Percentiles rank a stretch among this genome's conserved stretches.
Evolutionary conservation across 2,329 filamentous ascomycete species (phyloP).

Genomic region (Chaetothyriales sp.): DNA sequence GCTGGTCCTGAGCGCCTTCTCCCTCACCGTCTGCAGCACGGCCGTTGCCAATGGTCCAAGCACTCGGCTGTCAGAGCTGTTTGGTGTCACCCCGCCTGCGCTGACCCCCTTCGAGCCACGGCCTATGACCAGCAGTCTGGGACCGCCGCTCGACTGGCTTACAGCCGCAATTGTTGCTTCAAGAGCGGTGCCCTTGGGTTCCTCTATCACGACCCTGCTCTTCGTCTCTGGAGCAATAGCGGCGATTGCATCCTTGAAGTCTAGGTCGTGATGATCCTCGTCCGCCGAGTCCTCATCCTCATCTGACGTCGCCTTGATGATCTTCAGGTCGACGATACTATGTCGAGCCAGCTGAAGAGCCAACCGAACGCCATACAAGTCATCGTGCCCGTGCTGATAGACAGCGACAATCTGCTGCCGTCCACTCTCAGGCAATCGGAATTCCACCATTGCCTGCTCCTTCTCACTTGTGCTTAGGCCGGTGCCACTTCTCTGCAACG

Average conservation of each 20-base stretch:
- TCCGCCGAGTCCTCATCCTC: not conserved
- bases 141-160: constrained; percentile 6
- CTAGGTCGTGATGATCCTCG: constrained; percentile 1
- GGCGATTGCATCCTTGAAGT: constrained; percentile 6
- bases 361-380: constrained; percentile 61
- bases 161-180: constrained; percentile 25
- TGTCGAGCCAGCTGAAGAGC: constrained; percentile 74
- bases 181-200: constrained; percentile 10
- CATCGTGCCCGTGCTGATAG: constrained; percentile 73
- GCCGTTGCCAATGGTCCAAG: constrained; percentile 42
- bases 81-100: not conserved
- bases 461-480: constrained; percentile 33
- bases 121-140: constrained; percentile 7
- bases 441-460: constrained; percentile 8
- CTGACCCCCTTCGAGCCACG: not conserved
- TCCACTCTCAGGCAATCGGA: constrained; percentile 26
- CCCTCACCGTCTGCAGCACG: constrained; percentile 42
- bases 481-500: constrained; percentile 37
- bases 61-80: constrained; percentile 17
- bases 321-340: constrained; percentile 40
- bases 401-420: constrained; percentile 62
- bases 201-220: constrained; percentile 5
- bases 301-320: constrained; percentile 4
- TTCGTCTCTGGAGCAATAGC: constrained; percentile 1
- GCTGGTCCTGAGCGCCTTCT: constrained; percentile 47